Conservation (phyloP, 2,329 filamentous ascomycete genomes). For the Emergomyces pasteurianus region DNA sequence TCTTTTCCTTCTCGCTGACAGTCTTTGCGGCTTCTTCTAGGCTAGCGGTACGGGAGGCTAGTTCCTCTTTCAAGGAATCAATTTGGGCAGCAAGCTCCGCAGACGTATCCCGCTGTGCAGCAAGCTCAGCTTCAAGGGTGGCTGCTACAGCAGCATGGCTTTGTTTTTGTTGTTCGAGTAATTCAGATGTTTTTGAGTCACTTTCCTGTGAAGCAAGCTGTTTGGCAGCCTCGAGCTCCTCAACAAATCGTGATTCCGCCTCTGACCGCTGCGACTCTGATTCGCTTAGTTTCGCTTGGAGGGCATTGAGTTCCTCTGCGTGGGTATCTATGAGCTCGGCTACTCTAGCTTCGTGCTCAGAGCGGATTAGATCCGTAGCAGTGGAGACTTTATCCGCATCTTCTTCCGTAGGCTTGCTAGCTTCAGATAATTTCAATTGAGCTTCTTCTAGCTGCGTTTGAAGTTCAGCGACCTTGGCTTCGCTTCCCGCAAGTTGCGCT, state of each 20-base stretch:
- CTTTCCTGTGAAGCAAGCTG: slow-evolving; percentile 24
- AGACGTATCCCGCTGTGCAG: slow-evolving; percentile 5
- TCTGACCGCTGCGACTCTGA: slow-evolving; percentile 26
- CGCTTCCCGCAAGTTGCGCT: slow-evolving; percentile 11
- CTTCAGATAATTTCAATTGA: slow-evolving; percentile 6
- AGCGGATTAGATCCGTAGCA: slow-evolving; percentile 2
- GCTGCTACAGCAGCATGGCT: slow-evolving; percentile 22
- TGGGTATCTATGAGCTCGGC: slow-evolving; percentile 8
- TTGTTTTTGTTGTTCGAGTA: slow-evolving; percentile 27
- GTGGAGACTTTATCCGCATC: slow-evolving; percentile 2
- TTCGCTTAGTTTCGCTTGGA: slow-evolving; percentile 27
- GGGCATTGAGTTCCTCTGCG: slow-evolving; percentile 9
- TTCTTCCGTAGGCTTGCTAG: slow-evolving; percentile 6
- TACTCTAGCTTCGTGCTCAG: slow-evolving; percentile 12
- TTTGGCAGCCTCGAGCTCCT: slow-evolving; percentile 29
- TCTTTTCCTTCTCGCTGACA: slow-evolving; percentile 21
- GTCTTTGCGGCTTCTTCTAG: slow-evolving; percentile 18
- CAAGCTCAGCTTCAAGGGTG: slow-evolving; percentile 10
- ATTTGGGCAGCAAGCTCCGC: slow-evolving; percentile 8
- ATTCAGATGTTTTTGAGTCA: slow-evolving; percentile 22
- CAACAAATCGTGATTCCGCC: slow-evolving; percentile 24
- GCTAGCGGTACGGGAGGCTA: slow-evolving; percentile 20
- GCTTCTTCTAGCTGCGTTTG: slow-evolving; percentile 9
- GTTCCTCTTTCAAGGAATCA: slow-evolving; percentile 7
- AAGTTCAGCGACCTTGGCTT: slow-evolving; percentile 11